phyloP scores from a whole-genome alignment of 1,284 basidiomycete genomes.

The Anthracocystis setariae region DNA sequence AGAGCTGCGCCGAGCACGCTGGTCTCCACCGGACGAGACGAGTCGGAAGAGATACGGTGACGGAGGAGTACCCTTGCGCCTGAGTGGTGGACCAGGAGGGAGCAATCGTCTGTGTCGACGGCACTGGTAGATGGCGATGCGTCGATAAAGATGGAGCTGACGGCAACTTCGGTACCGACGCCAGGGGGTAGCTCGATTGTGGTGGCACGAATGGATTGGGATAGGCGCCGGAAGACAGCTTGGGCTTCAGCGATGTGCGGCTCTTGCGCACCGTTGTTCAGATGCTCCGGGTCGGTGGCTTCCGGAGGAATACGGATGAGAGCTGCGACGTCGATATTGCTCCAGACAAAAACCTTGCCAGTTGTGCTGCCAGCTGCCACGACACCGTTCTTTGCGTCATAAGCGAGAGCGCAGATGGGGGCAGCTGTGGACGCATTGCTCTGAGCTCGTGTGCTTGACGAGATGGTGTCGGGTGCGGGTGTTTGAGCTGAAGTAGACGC shows the following conservation, averaged over 20 bases:
- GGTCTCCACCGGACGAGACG: constrained; percentile 18
- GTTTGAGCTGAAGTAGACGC: constrained; percentile 30
- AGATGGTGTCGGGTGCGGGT: constrained; percentile 19
- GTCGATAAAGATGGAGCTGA: constrained; percentile 35
- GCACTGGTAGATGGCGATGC: constrained; percentile 1
- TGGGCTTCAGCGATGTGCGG: constrained; percentile 32
- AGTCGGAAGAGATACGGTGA: constrained; percentile 22
- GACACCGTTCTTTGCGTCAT: constrained; percentile 52
- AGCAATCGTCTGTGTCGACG: constrained; percentile 7
- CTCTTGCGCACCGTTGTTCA: constrained; percentile 12
- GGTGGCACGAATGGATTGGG: constrained; percentile 19
- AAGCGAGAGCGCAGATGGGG: constrained; percentile 54
- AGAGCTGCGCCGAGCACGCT: constrained; percentile 51
- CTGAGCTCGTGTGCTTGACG: constrained; percentile 15
- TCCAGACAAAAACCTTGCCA: constrained; percentile 61
- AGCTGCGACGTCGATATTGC: constrained; percentile 43
- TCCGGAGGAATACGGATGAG: constrained; percentile 45
- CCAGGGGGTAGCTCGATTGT: constrained; percentile 33
- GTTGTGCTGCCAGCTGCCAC: constrained; percentile 53
- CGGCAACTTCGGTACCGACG: constrained; percentile 16
- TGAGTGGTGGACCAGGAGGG: constrained; percentile 44
- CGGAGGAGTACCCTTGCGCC: constrained; percentile 48
- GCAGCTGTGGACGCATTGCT: constrained; percentile 19
- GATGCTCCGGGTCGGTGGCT: constrained; percentile 39
- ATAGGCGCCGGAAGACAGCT: constrained; percentile 14